A percentile compares a stretch with the other conserved stretches of the same genome.
Conservation (phyloP, 768 basidiomycete species). For the Amanita jacksonii region DNA sequence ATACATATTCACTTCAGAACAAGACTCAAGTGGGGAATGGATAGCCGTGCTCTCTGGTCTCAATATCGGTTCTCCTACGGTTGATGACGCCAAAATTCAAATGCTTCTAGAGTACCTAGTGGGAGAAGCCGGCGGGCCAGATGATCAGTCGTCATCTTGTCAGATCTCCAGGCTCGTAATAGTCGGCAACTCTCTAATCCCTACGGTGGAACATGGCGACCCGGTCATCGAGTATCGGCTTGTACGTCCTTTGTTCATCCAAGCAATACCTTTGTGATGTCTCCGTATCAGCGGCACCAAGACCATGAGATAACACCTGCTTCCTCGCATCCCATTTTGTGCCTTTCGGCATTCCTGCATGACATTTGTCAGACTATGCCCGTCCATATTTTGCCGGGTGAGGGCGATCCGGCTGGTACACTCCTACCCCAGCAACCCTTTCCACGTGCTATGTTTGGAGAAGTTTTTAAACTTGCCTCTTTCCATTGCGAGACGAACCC, state of each 20-base stretch:
- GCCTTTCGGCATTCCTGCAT: constrained; percentile 57
- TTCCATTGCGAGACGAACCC: constrained; percentile 87
- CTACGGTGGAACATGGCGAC: constrained; percentile 2
- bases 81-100: constrained; percentile 66
- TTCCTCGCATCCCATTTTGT: constrained; percentile 65
- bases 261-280: background rate
- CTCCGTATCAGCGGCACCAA: constrained; percentile 43
- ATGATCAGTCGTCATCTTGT: constrained; percentile 55
- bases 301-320: constrained; percentile 58
- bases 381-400: constrained; percentile 83
- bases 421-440: constrained; percentile 92
- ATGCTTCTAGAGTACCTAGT: constrained; percentile 86
- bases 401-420: constrained; percentile 76
- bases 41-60: constrained; percentile 83
- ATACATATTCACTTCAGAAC: constrained; percentile 7
- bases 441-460: constrained; percentile 85
- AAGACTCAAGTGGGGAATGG: constrained; percentile 48
- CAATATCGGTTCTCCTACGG: constrained; percentile 55
- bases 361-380: constrained; percentile 76
- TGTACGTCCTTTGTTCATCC: constrained; percentile 28
- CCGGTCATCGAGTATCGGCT: constrained; percentile 37
- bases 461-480: constrained; percentile 43
- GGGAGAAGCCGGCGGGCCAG: constrained; percentile 68
- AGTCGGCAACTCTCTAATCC: constrained; percentile 80
- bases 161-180: constrained; percentile 81